Base-by-base conservation (phyloP, 768 basidiomycete species). In the Galerina sulciceps region DNA sequence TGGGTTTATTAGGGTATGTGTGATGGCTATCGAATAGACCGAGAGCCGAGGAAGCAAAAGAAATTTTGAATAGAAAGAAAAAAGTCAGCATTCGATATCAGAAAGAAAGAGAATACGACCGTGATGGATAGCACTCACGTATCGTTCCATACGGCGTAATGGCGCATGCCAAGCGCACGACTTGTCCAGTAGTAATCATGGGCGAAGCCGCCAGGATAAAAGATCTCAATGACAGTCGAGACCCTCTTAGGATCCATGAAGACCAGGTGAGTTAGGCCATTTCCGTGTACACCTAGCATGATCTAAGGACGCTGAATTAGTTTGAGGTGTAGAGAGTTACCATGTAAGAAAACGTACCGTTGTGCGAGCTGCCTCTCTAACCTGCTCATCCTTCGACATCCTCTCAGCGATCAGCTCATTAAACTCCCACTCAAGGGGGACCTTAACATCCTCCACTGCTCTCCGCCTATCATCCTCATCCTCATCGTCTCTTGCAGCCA, bases 161-260 rank as follows among this genome's bases (percentile, higher is more conserved):
- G 86, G 15, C 71, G 77, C 80, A 91, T 87, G 4, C 91, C 91
- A 10, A 94, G 72, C 0, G 90, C 85, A 35, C 83, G 73, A 4
- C 88, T 62, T 0, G 93, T 94, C 87, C 91, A 95, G 66, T 93
- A 86, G 69, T 94, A 94, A 67, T 94, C 93, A 65, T 90, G 88
- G 23, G 93, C 88, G 68, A 92, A 94, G 0, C 92, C 93, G 2
- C 72, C 78, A 0, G 91, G 92, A 67, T 81, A 90, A 75, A 95
- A 92, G 13, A 95, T 84, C 73, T 95, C 93, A 62, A 95, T 89
- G 17, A 95, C 91, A 5, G 91, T 87, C 5, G 90, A 86, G n/a
- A 85, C 72, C 0, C 84, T 84, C 3, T 87, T 90, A 1, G 83
- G 82, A 18, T 89, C 85, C 91, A 94, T 93, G 77, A 89, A 86